phyloP scores from a whole-genome alignment of 208 protist genomes.

The Crithidia mellificae region DNA sequence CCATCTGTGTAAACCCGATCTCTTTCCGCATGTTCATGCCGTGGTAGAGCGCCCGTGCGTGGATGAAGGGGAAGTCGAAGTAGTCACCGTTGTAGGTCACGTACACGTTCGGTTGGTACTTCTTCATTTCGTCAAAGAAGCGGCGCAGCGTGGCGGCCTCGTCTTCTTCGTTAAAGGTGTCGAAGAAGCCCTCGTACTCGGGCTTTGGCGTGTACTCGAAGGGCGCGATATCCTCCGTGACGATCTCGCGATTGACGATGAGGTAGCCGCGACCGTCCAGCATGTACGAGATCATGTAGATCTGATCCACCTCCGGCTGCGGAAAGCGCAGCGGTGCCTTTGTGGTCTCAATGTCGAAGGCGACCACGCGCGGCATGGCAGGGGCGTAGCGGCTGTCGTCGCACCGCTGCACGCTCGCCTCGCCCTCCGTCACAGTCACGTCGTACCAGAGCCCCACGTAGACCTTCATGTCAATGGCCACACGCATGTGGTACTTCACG shows the following conservation, averaged over 20 bases:
- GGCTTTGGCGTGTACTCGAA: constrained; percentile 99
- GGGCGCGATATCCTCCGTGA: constrained; percentile 97
- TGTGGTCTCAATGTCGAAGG: constrained; percentile 99
- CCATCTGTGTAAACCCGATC: constrained; percentile 82
- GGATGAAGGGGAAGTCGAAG: constrained; percentile 99
- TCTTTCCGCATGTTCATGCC: constrained; percentile 88
- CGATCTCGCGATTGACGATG: constrained; percentile 98
- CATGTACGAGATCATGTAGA: constrained; percentile 99
- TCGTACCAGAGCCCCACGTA: constrained; percentile 98
- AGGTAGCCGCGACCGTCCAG: constrained; percentile 98
- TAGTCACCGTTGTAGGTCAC: constrained; percentile 99
- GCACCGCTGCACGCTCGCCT: constrained; percentile 64
- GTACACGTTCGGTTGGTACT: constrained; percentile 96
- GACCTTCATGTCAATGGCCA: constrained; percentile 96
- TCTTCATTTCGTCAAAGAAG: constrained; percentile 97
- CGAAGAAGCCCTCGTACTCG: constrained; percentile 98
- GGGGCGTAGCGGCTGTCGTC: constrained; percentile 90
- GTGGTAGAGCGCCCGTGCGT: constrained; percentile 88
- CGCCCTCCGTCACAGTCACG: constrained; percentile 77
- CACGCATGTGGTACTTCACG: constrained; percentile 98
- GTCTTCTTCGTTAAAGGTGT: constrained; percentile 96
- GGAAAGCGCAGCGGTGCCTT: constrained; percentile 99
- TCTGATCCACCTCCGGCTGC: constrained; percentile 96
- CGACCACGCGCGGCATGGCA: constrained; percentile 90
- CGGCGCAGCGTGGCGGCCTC: constrained; percentile 91